A percentile compares a stretch with the other conserved stretches of the same genome.
Evolutionary conservation across 2,329 filamentous ascomycete genomes (phyloP).

Genomic region (Bretziella fagacearum): DNA sequence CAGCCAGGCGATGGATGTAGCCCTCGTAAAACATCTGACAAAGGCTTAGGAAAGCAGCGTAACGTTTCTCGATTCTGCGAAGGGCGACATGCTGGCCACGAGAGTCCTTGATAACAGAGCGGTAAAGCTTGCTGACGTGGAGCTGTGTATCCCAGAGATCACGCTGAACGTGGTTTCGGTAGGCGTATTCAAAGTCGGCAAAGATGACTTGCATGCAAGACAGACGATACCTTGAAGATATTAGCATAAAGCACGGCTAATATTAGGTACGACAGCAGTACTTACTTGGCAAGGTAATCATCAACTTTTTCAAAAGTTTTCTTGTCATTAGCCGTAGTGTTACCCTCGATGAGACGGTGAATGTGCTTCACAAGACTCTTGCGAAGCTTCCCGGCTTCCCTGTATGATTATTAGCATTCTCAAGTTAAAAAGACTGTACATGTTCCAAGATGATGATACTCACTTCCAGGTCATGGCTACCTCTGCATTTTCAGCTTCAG

Average conservation of each 20-base stretch:
- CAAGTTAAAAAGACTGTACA: too few species aligned
- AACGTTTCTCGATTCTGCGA: slow-evolving; percentile 67
- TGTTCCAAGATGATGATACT: background rate
- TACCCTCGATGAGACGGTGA: slow-evolving; percentile 25
- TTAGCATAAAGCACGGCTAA: slow-evolving; percentile 2
- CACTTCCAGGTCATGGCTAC: slow-evolving; percentile 15
- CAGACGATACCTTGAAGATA: slow-evolving; percentile 30
- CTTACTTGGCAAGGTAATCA: slow-evolving; percentile 27
- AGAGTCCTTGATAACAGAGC: slow-evolving; percentile 14
- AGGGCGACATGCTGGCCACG: slow-evolving; percentile 32
- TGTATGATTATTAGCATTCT: slow-evolving; percentile 17
- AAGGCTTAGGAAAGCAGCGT: slow-evolving; percentile 69
- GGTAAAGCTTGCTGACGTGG: slow-evolving; percentile 59
- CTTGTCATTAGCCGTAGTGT: slow-evolving; percentile 23
- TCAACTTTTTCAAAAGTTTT: slow-evolving; percentile 29
- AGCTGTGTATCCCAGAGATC: slow-evolving; percentile 66
- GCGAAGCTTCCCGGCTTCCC: slow-evolving; percentile 28
- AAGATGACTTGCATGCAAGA: slow-evolving; percentile 58
- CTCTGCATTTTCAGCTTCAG: slow-evolving; percentile 12
- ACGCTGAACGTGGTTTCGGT: slow-evolving; percentile 45
- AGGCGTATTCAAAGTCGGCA: slow-evolving; percentile 50
- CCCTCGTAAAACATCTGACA: slow-evolving; percentile 78
- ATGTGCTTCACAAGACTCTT: slow-evolving; percentile 28
- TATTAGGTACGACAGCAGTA: slow-evolving; percentile 4
- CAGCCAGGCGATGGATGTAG: slow-evolving; percentile 62